Base-by-base conservation (phyloP, 441 rosid genomes). In the Isatis lusitanica region DNA sequence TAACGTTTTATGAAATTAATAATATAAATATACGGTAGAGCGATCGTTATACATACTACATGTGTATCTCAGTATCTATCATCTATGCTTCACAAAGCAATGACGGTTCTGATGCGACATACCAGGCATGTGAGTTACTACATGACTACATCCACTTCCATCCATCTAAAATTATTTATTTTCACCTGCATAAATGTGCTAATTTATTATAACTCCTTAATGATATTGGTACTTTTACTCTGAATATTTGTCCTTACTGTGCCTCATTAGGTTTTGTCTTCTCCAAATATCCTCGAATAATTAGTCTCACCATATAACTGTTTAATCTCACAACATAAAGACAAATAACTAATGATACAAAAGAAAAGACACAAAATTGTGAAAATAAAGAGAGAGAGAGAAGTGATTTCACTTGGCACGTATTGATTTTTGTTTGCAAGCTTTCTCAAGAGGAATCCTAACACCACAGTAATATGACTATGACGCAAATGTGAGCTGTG, bases 231-330 rank as follows among this genome's bases (percentile, higher is more conserved):
- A 76, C 75, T 76, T 57, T 70, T 7, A 38, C 56, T 57, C 40
- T 63, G 67, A 31, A 70, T 48, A 70, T 69, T 46, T 76, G 75
- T 76, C 66, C 61, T 70, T 68, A 68, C 70, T 62, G 74, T 61
- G 52, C 65, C 18, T 28, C 61, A 70, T 46, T 56, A 58, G 44
- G 43, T 24, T 55, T 70, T 76, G 66, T 76, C 74, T 76, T 56
- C 39, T 56, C 55, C 53, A 39, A 47, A 44, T 53, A 62, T 68
- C 79, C 17, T 75, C 58, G 21, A 42, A 53, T 61, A 61, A 15
- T 68, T 75, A 43, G 55, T 31, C 6, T 59, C 40, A 31, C 78
- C 52, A 13, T 66, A 59, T 47, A 44, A 60, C 68, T 26, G 52
- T 18, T 46, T 70, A 62, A 69, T 63, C 30, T 69, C 71, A 63